Base-by-base conservation (phyloP, 129 eudicot species). In the Helianthus tuberosus region DNA sequence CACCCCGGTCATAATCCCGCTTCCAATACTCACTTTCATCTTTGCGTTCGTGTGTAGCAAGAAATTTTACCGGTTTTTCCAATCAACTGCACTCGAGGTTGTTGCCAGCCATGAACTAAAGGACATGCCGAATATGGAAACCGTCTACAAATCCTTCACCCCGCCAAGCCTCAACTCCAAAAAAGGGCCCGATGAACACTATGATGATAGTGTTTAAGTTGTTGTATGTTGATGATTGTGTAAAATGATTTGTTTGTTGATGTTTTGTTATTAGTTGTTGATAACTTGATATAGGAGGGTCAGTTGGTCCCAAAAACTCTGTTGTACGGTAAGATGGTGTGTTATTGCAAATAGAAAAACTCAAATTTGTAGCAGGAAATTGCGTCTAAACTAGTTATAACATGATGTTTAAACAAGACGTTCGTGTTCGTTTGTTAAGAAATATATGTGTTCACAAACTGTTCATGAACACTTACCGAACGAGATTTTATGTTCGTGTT, bases 41-140 rank as follows among this genome's bases (percentile, higher is more conserved):
- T 94, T 90, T 15, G 72, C 81, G 8, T 85, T 73, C 62, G 60
- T 91, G 9, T 94, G 99, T 62, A 35, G 69, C 7, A 87, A 75
- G 69, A 94, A 86, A 44, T 91, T 88, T 81, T 80, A 83, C 63
- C 81, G 85, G 5, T 91, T 80, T 74, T 94, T 94, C 86, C 83
- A 90, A 23, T 20, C 72, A 27, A 85, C 93, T 0, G 85, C 96
- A 8, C 83, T 94, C 9, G 97, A 90, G 20, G 96, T 94, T 44
- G 87, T 75, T 74, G 78, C 71, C 8, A 8, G 81, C 47, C 84
- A 32, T 6, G 87, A 86, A 6, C 53, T 81, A 53, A 88, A 88
- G 74, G 96, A 94, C 27, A 50, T 59, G 5, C 96, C 94, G 11
- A 85, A 94, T 67, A 85, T 94, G 98, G 97, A 90, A n/a, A 71